These are phyloP conservation scores for Pleurotus salmoneostramineus DNA, from an alignment of 768 basidiomycete species.

Conservation along the genomic window DNA sequence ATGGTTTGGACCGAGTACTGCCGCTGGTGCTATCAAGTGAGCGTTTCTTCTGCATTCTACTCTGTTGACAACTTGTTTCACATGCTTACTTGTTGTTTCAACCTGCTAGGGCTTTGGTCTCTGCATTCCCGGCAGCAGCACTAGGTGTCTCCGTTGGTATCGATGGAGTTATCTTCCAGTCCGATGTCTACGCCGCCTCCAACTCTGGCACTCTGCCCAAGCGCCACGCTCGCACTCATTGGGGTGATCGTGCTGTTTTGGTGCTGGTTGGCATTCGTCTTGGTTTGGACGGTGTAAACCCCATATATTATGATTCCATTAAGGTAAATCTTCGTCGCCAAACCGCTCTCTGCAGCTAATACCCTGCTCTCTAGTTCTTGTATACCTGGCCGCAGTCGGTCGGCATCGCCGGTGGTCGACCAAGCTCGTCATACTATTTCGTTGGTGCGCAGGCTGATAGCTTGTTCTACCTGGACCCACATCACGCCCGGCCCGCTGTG, in stretches of 20 bases:
- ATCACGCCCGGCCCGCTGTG: conserved; percentile 73
- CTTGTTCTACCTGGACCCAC: conserved; percentile 80
- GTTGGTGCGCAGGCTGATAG: conserved; percentile 89
- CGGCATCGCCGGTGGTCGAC: conserved; percentile 94
- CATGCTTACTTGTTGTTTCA: background rate
- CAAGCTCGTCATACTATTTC: conserved; percentile 97
- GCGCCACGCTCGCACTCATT: conserved; percentile 24
- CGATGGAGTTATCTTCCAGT: conserved; percentile 80
- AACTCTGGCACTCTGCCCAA: conserved; percentile 21
- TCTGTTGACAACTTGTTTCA: background rate
- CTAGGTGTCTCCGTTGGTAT: conserved; percentile 80
- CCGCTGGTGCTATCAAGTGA: conserved; percentile 94
- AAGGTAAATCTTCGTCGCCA: conserved; percentile 26
- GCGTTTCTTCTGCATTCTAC: conserved; percentile 12
- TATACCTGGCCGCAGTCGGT: conserved; percentile 95
- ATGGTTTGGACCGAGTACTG: conserved; percentile 98
- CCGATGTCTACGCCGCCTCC: conserved; percentile 83
- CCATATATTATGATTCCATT: conserved; percentile 84
- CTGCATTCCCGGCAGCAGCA: conserved; percentile 74
- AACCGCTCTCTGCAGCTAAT: background rate
- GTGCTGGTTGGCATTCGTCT: conserved; percentile 84
- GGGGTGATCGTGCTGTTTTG: conserved; percentile 85
- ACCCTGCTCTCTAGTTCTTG: conserved; percentile 47
- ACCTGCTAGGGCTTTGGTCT: conserved; percentile 54
- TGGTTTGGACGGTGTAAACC: conserved; percentile 92